phyloP scores from a whole-genome alignment of 805 yeast genomes.

The Sugiyamaella valdiviana region DNA sequence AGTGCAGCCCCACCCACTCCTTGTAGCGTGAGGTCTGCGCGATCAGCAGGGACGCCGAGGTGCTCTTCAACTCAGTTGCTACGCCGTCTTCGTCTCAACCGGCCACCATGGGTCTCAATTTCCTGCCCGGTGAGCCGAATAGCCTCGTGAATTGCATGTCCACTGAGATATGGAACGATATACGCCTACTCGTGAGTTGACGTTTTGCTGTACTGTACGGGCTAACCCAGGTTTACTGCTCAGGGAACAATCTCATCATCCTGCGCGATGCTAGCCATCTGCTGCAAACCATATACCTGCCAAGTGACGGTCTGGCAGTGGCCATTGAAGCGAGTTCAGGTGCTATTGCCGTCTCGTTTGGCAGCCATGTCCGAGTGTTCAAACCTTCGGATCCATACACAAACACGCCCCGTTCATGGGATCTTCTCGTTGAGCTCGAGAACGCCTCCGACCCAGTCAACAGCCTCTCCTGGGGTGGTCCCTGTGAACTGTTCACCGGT shows the following conservation, averaged over 20 bases:
- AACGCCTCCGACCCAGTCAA: constrained; percentile 34
- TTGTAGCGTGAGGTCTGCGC: not conserved
- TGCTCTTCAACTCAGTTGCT: not conserved
- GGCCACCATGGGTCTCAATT: constrained; percentile 20
- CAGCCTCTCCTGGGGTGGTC: constrained; percentile 50
- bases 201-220: not conserved
- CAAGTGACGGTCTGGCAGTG: constrained; percentile 58
- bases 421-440: constrained; percentile 5
- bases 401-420: not conserved
- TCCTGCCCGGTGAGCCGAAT: constrained; percentile 84
- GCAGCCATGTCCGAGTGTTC: constrained; percentile 20
- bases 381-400: constrained; percentile 12
- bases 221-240: constrained; percentile 52
- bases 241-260: constrained; percentile 80
- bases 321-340: constrained; percentile 61
- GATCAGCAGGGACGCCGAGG: not conserved
- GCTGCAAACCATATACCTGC: constrained; percentile 72
- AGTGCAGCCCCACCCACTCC: not conserved
- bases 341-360: constrained; percentile 26
- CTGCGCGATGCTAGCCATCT: constrained; percentile 46
- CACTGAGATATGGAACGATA: constrained; percentile 59
- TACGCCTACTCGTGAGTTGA: constrained; percentile 44
- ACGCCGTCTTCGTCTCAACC: not conserved
- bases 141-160: constrained; percentile 47
- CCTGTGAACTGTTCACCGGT: constrained; percentile 56